phyloP scores from a whole-genome alignment of 768 basidiomycete species.

The Candolleomyces eurysporus region DNA sequence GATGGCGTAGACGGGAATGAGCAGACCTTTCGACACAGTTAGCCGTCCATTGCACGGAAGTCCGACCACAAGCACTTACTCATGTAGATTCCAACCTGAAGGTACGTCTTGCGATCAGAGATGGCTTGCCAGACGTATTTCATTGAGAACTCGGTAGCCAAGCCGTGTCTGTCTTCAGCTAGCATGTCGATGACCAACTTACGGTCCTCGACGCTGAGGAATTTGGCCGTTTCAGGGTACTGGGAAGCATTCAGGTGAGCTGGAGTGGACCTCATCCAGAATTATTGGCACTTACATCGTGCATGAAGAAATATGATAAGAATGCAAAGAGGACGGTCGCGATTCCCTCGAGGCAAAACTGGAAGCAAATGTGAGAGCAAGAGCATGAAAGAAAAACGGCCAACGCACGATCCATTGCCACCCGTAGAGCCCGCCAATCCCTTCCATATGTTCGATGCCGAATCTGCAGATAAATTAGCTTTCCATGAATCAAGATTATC shows the following conservation, averaged over 20 bases:
- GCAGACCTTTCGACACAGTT: conserved; percentile 19
- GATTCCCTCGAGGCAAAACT: conserved; percentile 48
- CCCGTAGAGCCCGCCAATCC: conserved; percentile 32
- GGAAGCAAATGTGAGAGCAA: neutral
- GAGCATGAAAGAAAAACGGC: neutral
- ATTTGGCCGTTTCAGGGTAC: conserved; percentile 58
- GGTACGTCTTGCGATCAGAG: conserved; percentile 41
- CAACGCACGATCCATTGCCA: conserved; percentile 48
- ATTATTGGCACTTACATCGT: conserved; percentile 39
- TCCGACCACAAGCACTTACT: too few relatives aligned
- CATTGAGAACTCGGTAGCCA: conserved; percentile 42
- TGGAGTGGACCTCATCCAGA: neutral
- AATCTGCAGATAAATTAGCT: conserved; percentile 25
- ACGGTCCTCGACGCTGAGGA: conserved; percentile 46
- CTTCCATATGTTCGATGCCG: conserved; percentile 44
- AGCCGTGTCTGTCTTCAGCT: conserved; percentile 41
- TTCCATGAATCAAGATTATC: neutral
- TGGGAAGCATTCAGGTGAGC: conserved; percentile 12
- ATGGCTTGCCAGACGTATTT: conserved; percentile 49
- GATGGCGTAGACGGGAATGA: conserved; percentile 42
- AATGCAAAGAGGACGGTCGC: conserved; percentile 39
- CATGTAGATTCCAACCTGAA: conserved; percentile 35
- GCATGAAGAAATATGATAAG: conserved; percentile 48
- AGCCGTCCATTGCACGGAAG: too few relatives aligned
- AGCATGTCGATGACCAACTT: conserved; percentile 35